Evolutionary conservation across 768 basidiomycete species (phyloP), one percentile per base, ranked within the genome.

Genomic region (Leccinum olivaceopallidum): DNA sequence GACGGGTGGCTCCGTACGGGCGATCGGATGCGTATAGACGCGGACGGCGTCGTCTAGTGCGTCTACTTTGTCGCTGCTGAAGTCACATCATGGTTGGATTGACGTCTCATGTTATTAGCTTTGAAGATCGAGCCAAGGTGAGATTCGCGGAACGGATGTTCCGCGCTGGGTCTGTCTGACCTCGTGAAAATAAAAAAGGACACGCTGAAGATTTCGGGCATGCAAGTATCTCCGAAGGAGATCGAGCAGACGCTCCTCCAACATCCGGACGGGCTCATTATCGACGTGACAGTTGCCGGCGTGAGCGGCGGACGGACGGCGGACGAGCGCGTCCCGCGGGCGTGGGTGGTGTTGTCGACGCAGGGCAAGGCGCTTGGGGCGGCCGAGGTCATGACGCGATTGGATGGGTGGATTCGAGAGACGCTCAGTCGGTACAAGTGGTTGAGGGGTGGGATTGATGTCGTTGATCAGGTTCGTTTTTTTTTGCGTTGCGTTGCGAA

Each of bases 171-270:
- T 12, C 12, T 20, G 9, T 34, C 56, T 63, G 52, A 63, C 26
- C 1, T 9, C 22, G 20, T 50, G 54, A 22, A n/a, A 16, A 44
- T n/a, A 44, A 22, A n/a, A 16, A 26, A 90, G 86, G 92, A 93
- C 67, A 91, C 85, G 0, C 78, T 94, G 22, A 94, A 94, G 69
- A 81, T 94, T 3, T 90, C 89, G 0, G 92, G 91, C 4, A 78
- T 78, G 53, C 92, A 93, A 72, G 92, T 93, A 0, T 90, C 92
- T 0, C 92, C 91, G 1, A 80, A 82, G 18, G 91, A 94, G 69
- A 87, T 93, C 55, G 92, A 93, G 69, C 78, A 84, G 28, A 81
- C 80, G 24, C 75, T 93, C 2, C 78, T 86, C 20, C 78, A 77
- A 0, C 84, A 92, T 42, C 88, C 90, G 0, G 79, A 80, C 8